Conservation (phyloP, 139 green algal genomes). For the Axilococcus clingmanii region DNA sequence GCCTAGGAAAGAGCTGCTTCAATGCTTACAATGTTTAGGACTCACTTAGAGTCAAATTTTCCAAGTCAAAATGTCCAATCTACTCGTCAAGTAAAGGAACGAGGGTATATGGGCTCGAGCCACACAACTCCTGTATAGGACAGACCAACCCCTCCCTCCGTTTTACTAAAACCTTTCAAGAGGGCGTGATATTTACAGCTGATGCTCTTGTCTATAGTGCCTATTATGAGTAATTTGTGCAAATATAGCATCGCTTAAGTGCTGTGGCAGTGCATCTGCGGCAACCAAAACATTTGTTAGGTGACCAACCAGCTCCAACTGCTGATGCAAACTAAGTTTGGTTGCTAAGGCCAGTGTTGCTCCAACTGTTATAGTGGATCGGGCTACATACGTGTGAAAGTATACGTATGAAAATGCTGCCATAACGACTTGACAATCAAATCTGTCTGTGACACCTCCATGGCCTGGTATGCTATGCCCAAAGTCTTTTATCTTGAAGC, state of each 20-base stretch:
- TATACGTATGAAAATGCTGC: constrained; percentile 93
- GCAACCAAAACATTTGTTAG: constrained; percentile 17
- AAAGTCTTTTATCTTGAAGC: constrained; percentile 99
- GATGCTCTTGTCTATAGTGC: neutral
- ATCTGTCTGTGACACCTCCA: constrained; percentile 94
- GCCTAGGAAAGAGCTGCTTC: no score
- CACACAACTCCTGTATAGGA: no score
- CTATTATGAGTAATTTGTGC: neutral
- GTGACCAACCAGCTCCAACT: constrained; percentile 19
- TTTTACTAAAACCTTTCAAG: no score
- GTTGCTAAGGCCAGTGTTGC: constrained; percentile 35
- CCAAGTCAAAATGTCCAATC: no score
- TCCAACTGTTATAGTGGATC: constrained; percentile 29
- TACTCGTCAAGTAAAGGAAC: no score
- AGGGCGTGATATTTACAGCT: neutral
- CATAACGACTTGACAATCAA: constrained; percentile 99
- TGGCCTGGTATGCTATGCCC: constrained; percentile 95
- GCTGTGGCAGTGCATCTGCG: constrained; percentile 7
- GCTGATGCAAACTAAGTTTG: constrained; percentile 3
- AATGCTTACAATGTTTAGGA: no score
- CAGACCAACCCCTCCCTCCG: no score
- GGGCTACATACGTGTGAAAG: constrained; percentile 72
- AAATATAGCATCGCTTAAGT: constrained; percentile 7
- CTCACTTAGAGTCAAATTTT: no score
- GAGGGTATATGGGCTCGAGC: no score